Conservation (phyloP, 805 yeast species). For the Saccharomycopsis fermentans region DNA sequence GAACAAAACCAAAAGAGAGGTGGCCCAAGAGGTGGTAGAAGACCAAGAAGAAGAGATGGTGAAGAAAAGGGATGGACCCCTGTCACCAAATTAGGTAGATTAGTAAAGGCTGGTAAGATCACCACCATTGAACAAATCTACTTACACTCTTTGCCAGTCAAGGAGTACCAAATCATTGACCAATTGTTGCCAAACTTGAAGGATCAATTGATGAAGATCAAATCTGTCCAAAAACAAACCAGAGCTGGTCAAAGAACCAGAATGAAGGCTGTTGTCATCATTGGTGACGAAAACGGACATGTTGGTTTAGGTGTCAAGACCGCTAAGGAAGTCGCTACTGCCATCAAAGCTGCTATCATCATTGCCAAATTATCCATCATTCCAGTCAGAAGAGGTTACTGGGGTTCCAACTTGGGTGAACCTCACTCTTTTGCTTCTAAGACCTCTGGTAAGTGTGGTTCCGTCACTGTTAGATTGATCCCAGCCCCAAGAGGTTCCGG, state of each 20-base stretch:
- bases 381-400: conserved; percentile 99
- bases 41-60: conserved; percentile 70
- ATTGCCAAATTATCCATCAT: conserved; percentile 97
- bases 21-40: conserved; percentile 40
- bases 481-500: conserved; percentile 99
- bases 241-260: conserved; percentile 99
- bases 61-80: conserved; percentile 98
- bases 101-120: conserved; percentile 97
- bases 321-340: conserved; percentile 99
- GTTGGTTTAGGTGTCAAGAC: conserved; percentile 99
- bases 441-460: conserved; percentile 99
- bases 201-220: conserved; percentile 99
- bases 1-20: conserved; percentile 33
- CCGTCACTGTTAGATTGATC: conserved; percentile 95
- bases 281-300: conserved; percentile 99
- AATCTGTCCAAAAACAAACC: conserved; percentile 99
- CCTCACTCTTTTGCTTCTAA: conserved; percentile 98
- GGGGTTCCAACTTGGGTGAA: conserved; percentile 99
- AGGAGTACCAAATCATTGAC: conserved; percentile 99
- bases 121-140: conserved; percentile 95
- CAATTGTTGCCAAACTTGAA: conserved; percentile 87
- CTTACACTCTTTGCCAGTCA: conserved; percentile 98
- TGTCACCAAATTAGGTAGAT: conserved; percentile 99
- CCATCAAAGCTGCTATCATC: conserved; percentile 99
- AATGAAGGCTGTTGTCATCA: conserved; percentile 99